Conservation (phyloP, 164 flowering plant genomes). For the Warburgia ugandensis region DNA sequence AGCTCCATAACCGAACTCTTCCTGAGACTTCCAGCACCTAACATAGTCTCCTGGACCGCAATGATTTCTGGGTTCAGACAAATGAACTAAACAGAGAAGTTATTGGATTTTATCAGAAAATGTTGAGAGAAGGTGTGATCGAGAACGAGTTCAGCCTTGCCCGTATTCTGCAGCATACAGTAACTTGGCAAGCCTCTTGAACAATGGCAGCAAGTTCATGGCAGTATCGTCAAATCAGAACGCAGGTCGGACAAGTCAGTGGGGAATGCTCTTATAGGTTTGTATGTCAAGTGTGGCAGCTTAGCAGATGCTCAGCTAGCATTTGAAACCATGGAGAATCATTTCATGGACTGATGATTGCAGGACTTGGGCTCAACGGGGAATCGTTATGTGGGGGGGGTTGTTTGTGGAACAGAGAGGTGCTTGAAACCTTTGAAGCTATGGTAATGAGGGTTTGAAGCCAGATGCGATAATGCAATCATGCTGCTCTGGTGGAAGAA, state of each 20-base stretch:
- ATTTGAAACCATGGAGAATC: constrained; percentile 24
- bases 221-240: constrained; percentile 16
- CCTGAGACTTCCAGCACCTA: constrained; percentile 10
- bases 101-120: constrained; percentile 13
- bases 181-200: constrained; percentile 23
- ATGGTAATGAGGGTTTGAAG: constrained; percentile 27
- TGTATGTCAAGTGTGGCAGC: constrained; percentile 31
- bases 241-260: constrained; percentile 16
- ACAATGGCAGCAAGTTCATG: constrained; percentile 28
- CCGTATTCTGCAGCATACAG: constrained; percentile 21
- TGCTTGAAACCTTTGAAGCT: constrained; percentile 19
- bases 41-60: constrained; percentile 26
- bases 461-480: constrained; percentile 33
- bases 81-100: constrained; percentile 21
- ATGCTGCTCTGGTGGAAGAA: constrained; percentile 31
- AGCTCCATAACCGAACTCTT: constrained; percentile 18
- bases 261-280: constrained; percentile 27
- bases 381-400: no score
- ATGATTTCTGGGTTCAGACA: constrained; percentile 21
- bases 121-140: constrained; percentile 19
- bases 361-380: constrained; percentile 35
- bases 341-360: constrained; percentile 26
- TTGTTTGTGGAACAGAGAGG: constrained; percentile 31
- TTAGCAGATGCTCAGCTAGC: constrained; percentile 21
- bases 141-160: constrained; percentile 28